Evolutionary conservation across 768 basidiomycete genomes (phyloP).

Genomic region (Lentinus brumalis): DNA sequence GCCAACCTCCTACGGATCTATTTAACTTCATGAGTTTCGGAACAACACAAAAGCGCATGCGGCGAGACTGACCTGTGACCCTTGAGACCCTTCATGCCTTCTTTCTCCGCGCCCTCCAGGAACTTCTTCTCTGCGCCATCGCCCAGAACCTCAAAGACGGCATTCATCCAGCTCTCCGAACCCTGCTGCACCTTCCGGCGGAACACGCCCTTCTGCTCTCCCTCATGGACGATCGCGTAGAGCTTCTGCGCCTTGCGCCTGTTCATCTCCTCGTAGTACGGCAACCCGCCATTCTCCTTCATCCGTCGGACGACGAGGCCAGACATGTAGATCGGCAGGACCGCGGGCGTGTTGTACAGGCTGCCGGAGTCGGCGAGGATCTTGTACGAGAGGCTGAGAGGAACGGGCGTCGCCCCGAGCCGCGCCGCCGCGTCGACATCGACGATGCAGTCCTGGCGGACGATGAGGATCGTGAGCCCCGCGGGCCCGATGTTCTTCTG

Average conservation of each 20-base stretch:
- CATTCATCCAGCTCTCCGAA: constrained; percentile 94
- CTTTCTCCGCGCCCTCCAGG: constrained; percentile 75
- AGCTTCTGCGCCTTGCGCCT: constrained; percentile 73
- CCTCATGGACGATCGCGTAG: constrained; percentile 71
- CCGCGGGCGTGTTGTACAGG: constrained; percentile 92
- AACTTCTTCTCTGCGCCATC: constrained; percentile 77
- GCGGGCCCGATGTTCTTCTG: constrained; percentile 98
- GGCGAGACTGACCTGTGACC: constrained; percentile 77
- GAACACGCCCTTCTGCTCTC: constrained; percentile 71
- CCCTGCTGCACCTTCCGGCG: constrained; percentile 70
- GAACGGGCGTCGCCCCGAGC: constrained; percentile 75
- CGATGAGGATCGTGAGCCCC: constrained; percentile 90
- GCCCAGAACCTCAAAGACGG: constrained; percentile 78
- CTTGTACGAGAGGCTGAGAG: constrained; percentile 82
- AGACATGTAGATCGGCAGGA: constrained; percentile 88
- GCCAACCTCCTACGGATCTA: constrained; percentile 44
- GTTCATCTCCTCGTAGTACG: constrained; percentile 67
- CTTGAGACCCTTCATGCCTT: constrained; percentile 83
- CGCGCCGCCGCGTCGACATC: constrained; percentile 79
- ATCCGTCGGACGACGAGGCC: constrained; percentile 81
- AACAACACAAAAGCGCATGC: not conserved
- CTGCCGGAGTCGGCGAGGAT: constrained; percentile 72
- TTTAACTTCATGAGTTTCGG: not conserved
- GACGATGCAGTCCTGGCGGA: constrained; percentile 92
- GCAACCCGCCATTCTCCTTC: constrained; percentile 62